phyloP scores from a whole-genome alignment of 148 eudicot genomes.

The Dysphania ambrosioides region DNA sequence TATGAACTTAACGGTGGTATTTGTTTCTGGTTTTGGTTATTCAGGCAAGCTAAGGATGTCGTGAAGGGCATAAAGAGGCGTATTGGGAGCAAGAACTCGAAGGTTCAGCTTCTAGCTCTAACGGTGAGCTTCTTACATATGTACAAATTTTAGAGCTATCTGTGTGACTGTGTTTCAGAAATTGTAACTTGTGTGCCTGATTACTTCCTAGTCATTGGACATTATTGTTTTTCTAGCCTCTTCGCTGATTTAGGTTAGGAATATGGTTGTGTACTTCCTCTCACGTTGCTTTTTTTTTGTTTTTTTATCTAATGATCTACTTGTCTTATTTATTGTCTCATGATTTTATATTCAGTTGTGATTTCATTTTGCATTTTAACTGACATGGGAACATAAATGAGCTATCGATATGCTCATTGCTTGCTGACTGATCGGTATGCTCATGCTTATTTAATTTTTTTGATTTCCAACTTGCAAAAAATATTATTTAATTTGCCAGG shows the following conservation, averaged over 20 bases:
- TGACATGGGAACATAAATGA: not conserved
- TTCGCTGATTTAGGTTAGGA: no score
- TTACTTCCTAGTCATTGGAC: not conserved
- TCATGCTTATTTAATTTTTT: not conserved
- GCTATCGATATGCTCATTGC: not conserved
- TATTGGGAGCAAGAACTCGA: constrained; percentile 71
- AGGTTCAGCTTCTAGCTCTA: constrained; percentile 86
- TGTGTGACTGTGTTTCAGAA: not conserved
- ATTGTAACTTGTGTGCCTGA: not conserved
- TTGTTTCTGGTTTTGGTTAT: constrained; percentile 25
- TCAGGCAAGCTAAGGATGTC: constrained; percentile 88
- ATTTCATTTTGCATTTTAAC: not conserved
- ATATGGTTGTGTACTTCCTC: not conserved
- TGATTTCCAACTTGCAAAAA: no score
- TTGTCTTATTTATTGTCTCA: not conserved
- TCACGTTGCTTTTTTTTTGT: no score
- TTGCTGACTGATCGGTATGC: not conserved
- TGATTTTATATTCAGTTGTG: not conserved
- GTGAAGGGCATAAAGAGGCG: constrained; percentile 88
- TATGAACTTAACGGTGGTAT: constrained; percentile 5
- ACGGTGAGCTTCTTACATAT: constrained; percentile 47
- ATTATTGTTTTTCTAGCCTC: not conserved
- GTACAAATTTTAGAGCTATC: no score
- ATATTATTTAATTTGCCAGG: not conserved
- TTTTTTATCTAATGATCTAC: not conserved